These are phyloP conservation scores for Aspergillus steynii DNA, from an alignment of 495 filamentous ascomycete genomes.

Conservation along the genomic window DNA sequence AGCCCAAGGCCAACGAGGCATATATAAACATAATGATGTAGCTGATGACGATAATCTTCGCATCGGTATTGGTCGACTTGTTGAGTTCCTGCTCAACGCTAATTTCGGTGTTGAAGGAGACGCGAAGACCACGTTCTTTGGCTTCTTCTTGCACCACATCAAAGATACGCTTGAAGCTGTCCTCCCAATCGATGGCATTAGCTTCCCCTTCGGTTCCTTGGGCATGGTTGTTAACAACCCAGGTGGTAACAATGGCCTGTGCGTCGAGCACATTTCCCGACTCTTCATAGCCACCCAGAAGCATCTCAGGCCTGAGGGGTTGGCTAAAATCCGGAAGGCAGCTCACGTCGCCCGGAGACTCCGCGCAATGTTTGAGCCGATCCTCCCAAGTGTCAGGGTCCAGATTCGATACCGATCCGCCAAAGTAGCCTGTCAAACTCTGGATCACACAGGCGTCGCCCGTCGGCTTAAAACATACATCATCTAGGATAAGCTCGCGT, in stretches of 20 bases:
- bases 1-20: constrained; percentile 87
- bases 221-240: constrained; percentile 90
- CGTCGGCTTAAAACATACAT: constrained; percentile 93
- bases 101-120: constrained; percentile 93
- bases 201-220: constrained; percentile 68
- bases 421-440: constrained; percentile 83
- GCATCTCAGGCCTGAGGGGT: constrained; percentile 78
- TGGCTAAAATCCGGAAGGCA: constrained; percentile 87
- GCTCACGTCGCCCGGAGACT: constrained; percentile 64
- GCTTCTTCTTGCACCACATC: constrained; percentile 79
- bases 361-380: constrained; percentile 66
- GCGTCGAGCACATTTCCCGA: constrained; percentile 70
- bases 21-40: constrained; percentile 99
- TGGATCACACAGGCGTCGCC: constrained; percentile 91
- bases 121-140: constrained; percentile 68
- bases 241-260: constrained; percentile 80
- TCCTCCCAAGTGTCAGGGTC: constrained; percentile 67
- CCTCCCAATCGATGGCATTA: constrained; percentile 87
- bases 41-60: constrained; percentile 94
- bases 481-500: constrained; percentile 64
- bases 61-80: constrained; percentile 96
- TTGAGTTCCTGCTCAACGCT: constrained; percentile 91
- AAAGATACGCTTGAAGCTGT: constrained; percentile 68
- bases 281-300: constrained; percentile 77
- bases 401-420: constrained; percentile 62